Evolutionary conservation across 805 yeast genomes (phyloP).

Genomic region (Candida hispaniensis): DNA sequence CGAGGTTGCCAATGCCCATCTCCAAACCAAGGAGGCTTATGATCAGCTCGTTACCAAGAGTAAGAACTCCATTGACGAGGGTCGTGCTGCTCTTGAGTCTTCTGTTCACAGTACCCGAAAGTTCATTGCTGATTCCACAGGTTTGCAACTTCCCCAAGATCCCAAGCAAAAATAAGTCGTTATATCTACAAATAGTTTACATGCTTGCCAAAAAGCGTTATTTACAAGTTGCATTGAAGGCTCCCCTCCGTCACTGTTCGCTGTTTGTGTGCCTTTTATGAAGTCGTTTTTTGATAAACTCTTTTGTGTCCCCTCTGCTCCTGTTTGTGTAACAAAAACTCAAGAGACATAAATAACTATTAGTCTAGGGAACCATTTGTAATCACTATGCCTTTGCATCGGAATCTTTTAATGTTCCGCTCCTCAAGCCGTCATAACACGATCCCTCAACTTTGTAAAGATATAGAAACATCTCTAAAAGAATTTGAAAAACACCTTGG

Average conservation of each 20-base stretch:
- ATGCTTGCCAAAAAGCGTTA: no score
- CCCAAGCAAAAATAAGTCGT: slow-evolving; percentile 30
- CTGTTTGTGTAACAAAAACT: no score
- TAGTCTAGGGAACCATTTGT: no score
- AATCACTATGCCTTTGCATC: no score
- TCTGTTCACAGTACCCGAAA: slow-evolving; percentile 34
- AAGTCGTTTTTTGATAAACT: no score
- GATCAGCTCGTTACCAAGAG: slow-evolving; percentile 36
- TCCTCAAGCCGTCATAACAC: slow-evolving; percentile 14
- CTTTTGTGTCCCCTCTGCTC: no score
- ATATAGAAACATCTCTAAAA: slow-evolving; percentile 11
- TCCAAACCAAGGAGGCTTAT: slow-evolving; percentile 37
- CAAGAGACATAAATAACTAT: no score
- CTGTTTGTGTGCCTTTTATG: no score
- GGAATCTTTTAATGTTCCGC: no score
- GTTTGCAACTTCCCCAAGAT: slow-evolving; percentile 54
- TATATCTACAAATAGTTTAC: no score
- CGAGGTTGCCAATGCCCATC: slow-evolving; percentile 51
- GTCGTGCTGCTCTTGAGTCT: slow-evolving; percentile 32
- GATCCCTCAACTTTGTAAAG: slow-evolving; percentile 8
- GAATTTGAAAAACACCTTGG: slow-evolving; percentile 13
- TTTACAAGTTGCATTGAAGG: no score
- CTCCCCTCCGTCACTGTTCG: no score
- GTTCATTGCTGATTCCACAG: slow-evolving; percentile 47
- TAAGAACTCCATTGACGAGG: slow-evolving; percentile 34